Conservation (phyloP, 768 basidiomycete species). For the Mycena alexandri region DNA sequence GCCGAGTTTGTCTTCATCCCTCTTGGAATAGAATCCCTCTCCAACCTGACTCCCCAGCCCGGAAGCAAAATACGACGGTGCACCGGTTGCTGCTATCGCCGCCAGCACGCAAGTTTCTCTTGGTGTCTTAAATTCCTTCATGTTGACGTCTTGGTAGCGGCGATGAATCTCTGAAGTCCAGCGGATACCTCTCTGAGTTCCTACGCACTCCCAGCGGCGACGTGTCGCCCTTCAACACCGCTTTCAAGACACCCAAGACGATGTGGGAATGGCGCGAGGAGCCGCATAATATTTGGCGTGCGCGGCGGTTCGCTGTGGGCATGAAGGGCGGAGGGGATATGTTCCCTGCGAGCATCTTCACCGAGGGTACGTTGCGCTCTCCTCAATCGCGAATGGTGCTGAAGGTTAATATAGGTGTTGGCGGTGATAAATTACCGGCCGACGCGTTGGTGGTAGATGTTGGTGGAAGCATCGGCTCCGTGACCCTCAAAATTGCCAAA, state of each 20-base stretch:
- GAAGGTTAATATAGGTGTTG: slow-evolving; percentile 35
- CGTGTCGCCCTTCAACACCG: slow-evolving; percentile 44
- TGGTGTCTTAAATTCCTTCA: not conserved
- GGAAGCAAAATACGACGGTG: slow-evolving; percentile 36
- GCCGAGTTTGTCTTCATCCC: slow-evolving; percentile 41
- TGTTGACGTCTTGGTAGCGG: slow-evolving; percentile 19
- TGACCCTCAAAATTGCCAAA: slow-evolving; percentile 46
- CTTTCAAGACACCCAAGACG: slow-evolving; percentile 39
- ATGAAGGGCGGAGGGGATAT: slow-evolving; percentile 42
- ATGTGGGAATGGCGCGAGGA: slow-evolving; percentile 50
- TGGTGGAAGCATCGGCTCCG: slow-evolving; percentile 51
- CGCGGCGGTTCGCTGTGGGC: slow-evolving; percentile 45
- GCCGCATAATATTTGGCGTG: slow-evolving; percentile 45
- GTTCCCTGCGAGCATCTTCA: slow-evolving; percentile 39
- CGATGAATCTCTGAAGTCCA: slow-evolving; percentile 35
- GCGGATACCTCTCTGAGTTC: slow-evolving; percentile 34
- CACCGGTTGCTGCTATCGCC: slow-evolving; percentile 31
- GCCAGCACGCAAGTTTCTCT: slow-evolving; percentile 31
- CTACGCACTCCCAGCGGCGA: slow-evolving; percentile 31
- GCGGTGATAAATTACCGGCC: slow-evolving; percentile 36
- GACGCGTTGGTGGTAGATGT: slow-evolving; percentile 49
- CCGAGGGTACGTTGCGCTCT: slow-evolving; percentile 27
- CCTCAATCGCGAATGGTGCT: not conserved
- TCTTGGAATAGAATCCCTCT: not conserved
- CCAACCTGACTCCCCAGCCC: slow-evolving; percentile 12